Conservation (phyloP, 306 rosid genomes). For the Sicyos baderoa region DNA sequence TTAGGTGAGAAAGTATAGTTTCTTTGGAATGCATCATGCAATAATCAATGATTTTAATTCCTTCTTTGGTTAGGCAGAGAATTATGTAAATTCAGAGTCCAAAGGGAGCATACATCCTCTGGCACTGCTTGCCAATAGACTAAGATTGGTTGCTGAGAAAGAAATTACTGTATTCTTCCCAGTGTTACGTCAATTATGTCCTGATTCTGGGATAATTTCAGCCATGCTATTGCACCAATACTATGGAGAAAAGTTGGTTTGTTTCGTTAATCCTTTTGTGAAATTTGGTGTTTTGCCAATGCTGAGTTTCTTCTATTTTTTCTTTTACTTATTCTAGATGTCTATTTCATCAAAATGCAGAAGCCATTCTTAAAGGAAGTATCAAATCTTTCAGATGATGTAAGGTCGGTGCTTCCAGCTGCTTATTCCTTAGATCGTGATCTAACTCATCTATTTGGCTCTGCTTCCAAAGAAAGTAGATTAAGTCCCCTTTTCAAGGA, state of each 20-base stretch:
- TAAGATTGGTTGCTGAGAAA: slow-evolving; percentile 40
- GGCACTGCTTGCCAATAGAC: slow-evolving; percentile 43
- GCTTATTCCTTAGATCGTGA: slow-evolving; percentile 41
- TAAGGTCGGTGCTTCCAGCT: slow-evolving; percentile 38
- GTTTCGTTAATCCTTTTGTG: slow-evolving; percentile 17
- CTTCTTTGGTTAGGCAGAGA: slow-evolving; percentile 31
- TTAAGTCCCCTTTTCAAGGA: slow-evolving; percentile 18
- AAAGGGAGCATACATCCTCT: slow-evolving; percentile 38
- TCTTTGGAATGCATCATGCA: neutral
- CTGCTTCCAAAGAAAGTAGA: slow-evolving; percentile 31
- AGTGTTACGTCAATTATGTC: slow-evolving; percentile 32
- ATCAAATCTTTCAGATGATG: slow-evolving; percentile 46
- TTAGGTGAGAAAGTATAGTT: slow-evolving; percentile 1
- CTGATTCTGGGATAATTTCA: slow-evolving; percentile 35
- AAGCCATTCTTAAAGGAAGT: slow-evolving; percentile 39
- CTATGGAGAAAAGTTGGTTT: slow-evolving; percentile 47
- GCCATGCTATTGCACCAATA: slow-evolving; percentile 34
- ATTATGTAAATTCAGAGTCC: slow-evolving; percentile 30
- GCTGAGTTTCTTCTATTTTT: neutral
- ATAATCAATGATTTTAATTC: slow-evolving; percentile 6
- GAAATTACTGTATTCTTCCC: slow-evolving; percentile 41
- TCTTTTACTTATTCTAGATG: slow-evolving; percentile 7
- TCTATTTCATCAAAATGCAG: slow-evolving; percentile 25
- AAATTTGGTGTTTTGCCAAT: slow-evolving; percentile 2
- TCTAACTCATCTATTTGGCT: slow-evolving; percentile 33